phyloP scores from a whole-genome alignment of 306 rosid species.

The Fragaria ananassa region DNA sequence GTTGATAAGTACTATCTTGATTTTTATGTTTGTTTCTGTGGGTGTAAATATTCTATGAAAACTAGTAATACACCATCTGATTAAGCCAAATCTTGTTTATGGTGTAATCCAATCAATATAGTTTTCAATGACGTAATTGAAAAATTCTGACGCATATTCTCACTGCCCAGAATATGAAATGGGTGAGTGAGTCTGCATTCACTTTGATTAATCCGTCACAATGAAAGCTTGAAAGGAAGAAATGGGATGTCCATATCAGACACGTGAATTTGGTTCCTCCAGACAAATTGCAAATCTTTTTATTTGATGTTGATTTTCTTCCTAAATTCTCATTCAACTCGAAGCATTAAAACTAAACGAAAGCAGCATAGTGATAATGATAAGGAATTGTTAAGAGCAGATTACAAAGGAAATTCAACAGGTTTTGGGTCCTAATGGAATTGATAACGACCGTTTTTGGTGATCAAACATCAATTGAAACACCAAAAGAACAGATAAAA shows the following conservation, averaged over 20 bases:
- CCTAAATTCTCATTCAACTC: slow-evolving; percentile 5
- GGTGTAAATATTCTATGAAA: neutral
- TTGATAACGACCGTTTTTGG: neutral
- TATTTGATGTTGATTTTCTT: neutral
- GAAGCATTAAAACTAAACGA: neutral
- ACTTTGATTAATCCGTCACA: slow-evolving; percentile 11
- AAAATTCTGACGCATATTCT: neutral
- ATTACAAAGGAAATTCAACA: neutral
- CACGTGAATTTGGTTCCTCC: neutral
- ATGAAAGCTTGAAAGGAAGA: neutral
- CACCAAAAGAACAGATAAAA: neutral
- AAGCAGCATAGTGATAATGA: neutral
- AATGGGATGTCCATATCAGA: neutral
- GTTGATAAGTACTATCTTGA: neutral
- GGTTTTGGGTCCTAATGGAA: neutral
- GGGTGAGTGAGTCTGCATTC: neutral
- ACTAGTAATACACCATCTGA: neutral
- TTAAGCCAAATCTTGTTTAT: neutral
- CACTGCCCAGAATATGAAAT: neutral
- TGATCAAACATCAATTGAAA: slow-evolving; percentile 8
- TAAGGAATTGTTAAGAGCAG: neutral
- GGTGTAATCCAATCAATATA: neutral
- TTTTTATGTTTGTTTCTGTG: neutral
- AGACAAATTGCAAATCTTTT: neutral
- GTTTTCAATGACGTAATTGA: neutral